Base-by-base conservation (phyloP, 306 rosid species). In the Cyclanthera cordifolia region DNA sequence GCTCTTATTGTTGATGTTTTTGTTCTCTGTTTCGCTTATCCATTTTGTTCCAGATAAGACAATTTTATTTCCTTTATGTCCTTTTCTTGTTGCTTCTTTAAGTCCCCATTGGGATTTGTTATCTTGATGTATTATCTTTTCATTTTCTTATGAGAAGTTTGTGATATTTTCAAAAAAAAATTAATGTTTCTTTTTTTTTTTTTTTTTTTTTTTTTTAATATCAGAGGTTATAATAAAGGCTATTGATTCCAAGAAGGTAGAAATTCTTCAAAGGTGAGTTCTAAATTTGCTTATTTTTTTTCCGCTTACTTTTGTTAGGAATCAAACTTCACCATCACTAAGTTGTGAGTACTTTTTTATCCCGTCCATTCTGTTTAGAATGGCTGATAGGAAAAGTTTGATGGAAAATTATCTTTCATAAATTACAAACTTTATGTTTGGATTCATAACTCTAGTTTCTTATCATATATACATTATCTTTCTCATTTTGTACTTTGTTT, bases 171-270 rank as follows among this genome's bases (percentile, higher is more conserved):
- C n/a, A n/a, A n/a, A n/a, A n/a, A n/a, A n/a, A n/a, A n/a, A n/a
- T n/a, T n/a, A n/a, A n/a, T n/a, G n/a, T n/a, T n/a, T n/a, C n/a
- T n/a, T n/a, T n/a, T n/a, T n/a, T n/a, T n/a, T n/a, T n/a, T n/a
- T n/a, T n/a, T n/a, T n/a, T n/a, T 77, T 76, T 47, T 6, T 70
- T 73, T 63, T 74, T 24, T 78, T 11, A 43, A 65, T 74, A 76
- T 78, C 94, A 93, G 98, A 89, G 76, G 85, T 79, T 73, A 96
- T 93, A 53, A 78, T 93, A 83, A 77, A 84, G 47, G 87, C 96
- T 51, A 87, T 93, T 80, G 96, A 89, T 82, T 81, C 91, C n/a
- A 88, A 82, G 76, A 89, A 93, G 85, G 86, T 87, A 50, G 98
- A 87, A 70, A 93, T 93, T 75, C 83, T 84, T 67, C 98, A 87